Percentiles rank a stretch among this genome's conserved stretches.
phyloP scores from a whole-genome alignment of 108 stramenopile genomes.

The Nitzschia sp. region DNA sequence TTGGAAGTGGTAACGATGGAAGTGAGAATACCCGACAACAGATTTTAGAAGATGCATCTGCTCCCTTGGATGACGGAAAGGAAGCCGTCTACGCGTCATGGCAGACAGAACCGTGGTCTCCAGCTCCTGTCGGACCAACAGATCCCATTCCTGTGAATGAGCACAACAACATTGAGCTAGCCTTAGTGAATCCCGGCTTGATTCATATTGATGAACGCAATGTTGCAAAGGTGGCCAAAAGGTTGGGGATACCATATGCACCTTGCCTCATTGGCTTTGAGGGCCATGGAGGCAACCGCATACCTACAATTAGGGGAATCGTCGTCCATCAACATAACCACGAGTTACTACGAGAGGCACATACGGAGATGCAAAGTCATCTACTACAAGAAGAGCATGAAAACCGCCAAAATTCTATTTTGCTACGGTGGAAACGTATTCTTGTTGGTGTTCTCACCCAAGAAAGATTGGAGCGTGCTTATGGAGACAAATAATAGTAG shows the following conservation, averaged over 20 bases:
- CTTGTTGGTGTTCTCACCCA: conserved; percentile 67
- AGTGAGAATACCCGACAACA: conserved; percentile 34
- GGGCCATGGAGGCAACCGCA: conserved; percentile 73
- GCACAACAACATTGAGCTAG: conserved; percentile 76
- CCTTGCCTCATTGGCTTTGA: conserved; percentile 88
- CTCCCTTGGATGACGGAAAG: conserved; percentile 45
- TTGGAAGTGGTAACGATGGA: conserved; percentile 49
- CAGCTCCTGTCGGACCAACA: conserved; percentile 57
- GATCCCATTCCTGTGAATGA: conserved; percentile 80
- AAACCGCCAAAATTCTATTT: conserved; percentile 43
- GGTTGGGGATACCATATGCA: conserved; percentile 78
- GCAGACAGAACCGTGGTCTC: conserved; percentile 79
- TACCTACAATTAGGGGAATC: conserved; percentile 76
- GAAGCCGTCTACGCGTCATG: conserved; percentile 71
- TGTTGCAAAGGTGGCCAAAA: conserved; percentile 65
- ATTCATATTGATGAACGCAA: conserved; percentile 64
- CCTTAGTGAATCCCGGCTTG: conserved; percentile 80
- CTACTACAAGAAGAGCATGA: conserved; percentile 48
- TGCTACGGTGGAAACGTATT: conserved; percentile 71
- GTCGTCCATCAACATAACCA: conserved; percentile 83
- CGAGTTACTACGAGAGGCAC: conserved; percentile 70
- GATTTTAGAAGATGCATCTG: conserved; percentile 34
- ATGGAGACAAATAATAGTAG: conserved; percentile 38
- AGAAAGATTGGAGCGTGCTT: conserved; percentile 74
- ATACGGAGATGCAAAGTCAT: conserved; percentile 61